Percentiles rank a stretch among this genome's conserved stretches.
Evolutionary conservation across 2,329 filamentous ascomycete species (phyloP).

Genomic region (Rugonectria rugulosa): DNA sequence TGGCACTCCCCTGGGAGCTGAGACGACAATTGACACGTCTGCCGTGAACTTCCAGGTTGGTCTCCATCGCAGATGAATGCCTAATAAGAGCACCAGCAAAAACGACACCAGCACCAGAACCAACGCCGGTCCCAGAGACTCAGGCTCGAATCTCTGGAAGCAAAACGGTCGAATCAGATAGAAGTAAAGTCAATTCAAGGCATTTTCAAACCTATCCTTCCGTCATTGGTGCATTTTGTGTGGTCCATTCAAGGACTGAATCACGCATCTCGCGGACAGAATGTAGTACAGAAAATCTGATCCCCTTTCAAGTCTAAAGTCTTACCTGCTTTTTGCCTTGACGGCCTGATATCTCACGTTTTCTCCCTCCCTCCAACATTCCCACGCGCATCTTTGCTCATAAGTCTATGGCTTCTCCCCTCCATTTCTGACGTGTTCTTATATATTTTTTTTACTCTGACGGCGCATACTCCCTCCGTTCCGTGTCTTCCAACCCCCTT

Average conservation of each 20-base stretch:
- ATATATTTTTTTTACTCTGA: slow-evolving; percentile 2
- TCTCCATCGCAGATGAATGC: slow-evolving; percentile 17
- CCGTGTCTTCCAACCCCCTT: slow-evolving; percentile 5
- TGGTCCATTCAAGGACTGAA: slow-evolving; percentile 7
- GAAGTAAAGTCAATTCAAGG: slow-evolving; percentile 6
- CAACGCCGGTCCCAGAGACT: background rate
- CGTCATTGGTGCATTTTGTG: slow-evolving; percentile 12
- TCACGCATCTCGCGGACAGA: no score
- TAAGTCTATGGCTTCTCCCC: background rate
- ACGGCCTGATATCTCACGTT: slow-evolving; percentile 6
- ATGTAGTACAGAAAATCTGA: no score
- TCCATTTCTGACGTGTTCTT: background rate
- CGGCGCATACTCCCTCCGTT: slow-evolving; percentile 1
- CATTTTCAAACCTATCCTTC: background rate
- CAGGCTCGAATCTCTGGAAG: background rate
- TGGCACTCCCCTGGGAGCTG: background rate
- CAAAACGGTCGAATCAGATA: background rate
- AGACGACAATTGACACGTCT: slow-evolving; percentile 3
- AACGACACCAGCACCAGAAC: background rate
- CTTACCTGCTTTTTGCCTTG: slow-evolving; percentile 1
- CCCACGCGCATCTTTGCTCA: background rate
- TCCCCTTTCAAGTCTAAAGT: slow-evolving; percentile 1
- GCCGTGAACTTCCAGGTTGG: slow-evolving; percentile 4
- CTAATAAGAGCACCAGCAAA: slow-evolving; percentile 13
- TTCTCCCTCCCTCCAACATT: slow-evolving; percentile 5